phyloP scores from a whole-genome alignment of 2,329 filamentous ascomycete genomes.

The Xylariaceae sp. region DNA sequence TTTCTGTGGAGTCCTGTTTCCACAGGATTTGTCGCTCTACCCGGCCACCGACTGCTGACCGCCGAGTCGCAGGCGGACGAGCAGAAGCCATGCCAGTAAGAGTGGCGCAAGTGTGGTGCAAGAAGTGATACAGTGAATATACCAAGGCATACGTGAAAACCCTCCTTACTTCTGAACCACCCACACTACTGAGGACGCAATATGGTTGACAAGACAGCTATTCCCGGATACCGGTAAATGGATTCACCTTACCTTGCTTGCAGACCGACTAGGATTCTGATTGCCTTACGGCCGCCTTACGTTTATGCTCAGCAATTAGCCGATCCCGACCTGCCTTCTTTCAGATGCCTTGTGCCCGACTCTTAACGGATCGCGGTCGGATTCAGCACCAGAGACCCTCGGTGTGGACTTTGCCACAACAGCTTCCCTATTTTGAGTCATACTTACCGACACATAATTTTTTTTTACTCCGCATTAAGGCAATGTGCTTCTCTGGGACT shows the following conservation, averaged over 20 bases:
- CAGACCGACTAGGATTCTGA: slow-evolving; percentile 8
- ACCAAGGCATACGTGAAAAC: slow-evolving; percentile 7
- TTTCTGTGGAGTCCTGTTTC: slow-evolving; percentile 15
- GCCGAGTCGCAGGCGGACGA: slow-evolving; percentile 2
- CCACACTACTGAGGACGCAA: background rate
- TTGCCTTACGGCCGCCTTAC: slow-evolving; percentile 12
- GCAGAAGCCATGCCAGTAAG: background rate
- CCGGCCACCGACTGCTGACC: slow-evolving; percentile 14
- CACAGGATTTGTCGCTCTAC: slow-evolving; percentile 6
- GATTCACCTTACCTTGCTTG: slow-evolving; percentile 14
- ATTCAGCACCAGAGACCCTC: background rate
- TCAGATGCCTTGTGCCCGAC: background rate
- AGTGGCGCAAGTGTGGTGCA: background rate
- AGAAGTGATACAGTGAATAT: background rate
- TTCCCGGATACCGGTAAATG: slow-evolving; percentile 17
- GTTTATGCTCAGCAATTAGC: slow-evolving; percentile 1
- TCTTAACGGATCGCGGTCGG: background rate
- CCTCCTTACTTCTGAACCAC: slow-evolving; percentile 2
- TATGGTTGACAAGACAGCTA: slow-evolving; percentile 8
- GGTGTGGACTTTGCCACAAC: background rate
- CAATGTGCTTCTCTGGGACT: background rate
- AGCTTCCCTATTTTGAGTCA: background rate
- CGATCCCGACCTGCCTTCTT: background rate
- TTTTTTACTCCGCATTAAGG: background rate
- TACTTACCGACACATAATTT: background rate